Evolutionary conservation across 2,329 filamentous ascomycete genomes (phyloP), one percentile per base, ranked within the genome.

Genomic region (Neofusicoccum cordaticola): DNA sequence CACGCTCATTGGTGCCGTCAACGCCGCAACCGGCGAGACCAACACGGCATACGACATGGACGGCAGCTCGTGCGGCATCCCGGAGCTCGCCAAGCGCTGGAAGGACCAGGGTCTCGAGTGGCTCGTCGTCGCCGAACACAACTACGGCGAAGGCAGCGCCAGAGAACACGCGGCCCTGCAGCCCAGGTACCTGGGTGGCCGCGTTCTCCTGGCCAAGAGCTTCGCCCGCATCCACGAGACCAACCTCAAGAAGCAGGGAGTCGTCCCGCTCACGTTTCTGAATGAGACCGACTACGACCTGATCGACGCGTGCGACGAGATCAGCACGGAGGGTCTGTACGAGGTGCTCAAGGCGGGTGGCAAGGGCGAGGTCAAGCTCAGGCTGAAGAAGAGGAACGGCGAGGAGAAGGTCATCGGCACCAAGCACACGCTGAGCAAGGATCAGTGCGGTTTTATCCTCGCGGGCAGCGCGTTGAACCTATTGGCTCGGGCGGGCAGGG

Each of bases 61-160:
- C 75, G 92, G 92, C 71, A 84, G 83, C 66, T 83, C 82, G 72
- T 85, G 87, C 72, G 89, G 91, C 37, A 97, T 98, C 74, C 94
- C 94, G 3, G 92, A 95, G 68, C 87, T 99, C 12, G 95, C 90
- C 1, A 87, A 87, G 75, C 85, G 86, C 69, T 99, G 94, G 94
- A 92, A 92, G 76, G 83, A 85, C 22, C 82, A 88, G 68, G 86
- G 86, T 8, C 86, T 87, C 70, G 86, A 90, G 67, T 99, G 95
- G 95, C 86, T 98, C 65, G 93, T 98, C 12, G 91, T 99, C 34
- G 95, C 94, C 17, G 95, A 99, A 82, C 92, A 96, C 81, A 99
- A 99, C 84, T 97, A 97, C 80, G 93, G 93, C 69, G 93, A 97
- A 78, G 93, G 93, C 17, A 93, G 89, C 60, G 92, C 93, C 2